Conservation (phyloP, 1,284 basidiomycete genomes). For the Microbotryum intermedium region DNA sequence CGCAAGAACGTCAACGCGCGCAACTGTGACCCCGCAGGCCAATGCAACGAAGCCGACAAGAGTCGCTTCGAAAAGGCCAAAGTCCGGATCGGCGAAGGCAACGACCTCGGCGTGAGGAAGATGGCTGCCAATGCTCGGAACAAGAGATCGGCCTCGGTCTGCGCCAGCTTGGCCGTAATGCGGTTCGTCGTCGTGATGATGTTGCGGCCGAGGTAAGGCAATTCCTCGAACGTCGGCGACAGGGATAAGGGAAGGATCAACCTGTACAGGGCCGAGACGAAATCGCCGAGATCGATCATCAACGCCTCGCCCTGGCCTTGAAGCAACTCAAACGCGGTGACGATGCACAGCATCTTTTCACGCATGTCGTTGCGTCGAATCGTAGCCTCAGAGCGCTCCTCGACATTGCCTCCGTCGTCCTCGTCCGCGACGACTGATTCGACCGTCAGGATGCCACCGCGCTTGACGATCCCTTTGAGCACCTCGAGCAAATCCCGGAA, state of each 20-base stretch:
- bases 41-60: slow-evolving; percentile 64
- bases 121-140: slow-evolving; percentile 74
- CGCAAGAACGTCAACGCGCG: slow-evolving; percentile 65
- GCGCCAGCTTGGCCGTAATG: slow-evolving; percentile 29
- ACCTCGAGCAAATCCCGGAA: slow-evolving; percentile 91
- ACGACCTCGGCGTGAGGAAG: slow-evolving; percentile 54
- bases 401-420: slow-evolving; percentile 44
- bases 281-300: slow-evolving; percentile 88
- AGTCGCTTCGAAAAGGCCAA: slow-evolving; percentile 90
- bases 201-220: slow-evolving; percentile 27
- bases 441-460: slow-evolving; percentile 33
- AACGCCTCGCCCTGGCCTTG: slow-evolving; percentile 97
- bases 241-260: slow-evolving; percentile 46
- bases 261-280: slow-evolving; percentile 53
- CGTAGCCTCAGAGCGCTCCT: slow-evolving; percentile 5
- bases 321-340: slow-evolving; percentile 91
- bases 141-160: slow-evolving; percentile 52
- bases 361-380: slow-evolving; percentile 44
- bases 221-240: slow-evolving; percentile 45
- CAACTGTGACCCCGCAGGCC: slow-evolving; percentile 59
- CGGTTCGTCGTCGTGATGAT: slow-evolving; percentile 14
- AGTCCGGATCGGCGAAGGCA: slow-evolving; percentile 59
- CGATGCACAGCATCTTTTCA: slow-evolving; percentile 73
- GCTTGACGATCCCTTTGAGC: slow-evolving; percentile 64
- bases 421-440: slow-evolving; percentile 34